Evolutionary conservation across 2,329 filamentous ascomycete species (phyloP).

Genomic region (Scedosporium aurantiacum): DNA sequence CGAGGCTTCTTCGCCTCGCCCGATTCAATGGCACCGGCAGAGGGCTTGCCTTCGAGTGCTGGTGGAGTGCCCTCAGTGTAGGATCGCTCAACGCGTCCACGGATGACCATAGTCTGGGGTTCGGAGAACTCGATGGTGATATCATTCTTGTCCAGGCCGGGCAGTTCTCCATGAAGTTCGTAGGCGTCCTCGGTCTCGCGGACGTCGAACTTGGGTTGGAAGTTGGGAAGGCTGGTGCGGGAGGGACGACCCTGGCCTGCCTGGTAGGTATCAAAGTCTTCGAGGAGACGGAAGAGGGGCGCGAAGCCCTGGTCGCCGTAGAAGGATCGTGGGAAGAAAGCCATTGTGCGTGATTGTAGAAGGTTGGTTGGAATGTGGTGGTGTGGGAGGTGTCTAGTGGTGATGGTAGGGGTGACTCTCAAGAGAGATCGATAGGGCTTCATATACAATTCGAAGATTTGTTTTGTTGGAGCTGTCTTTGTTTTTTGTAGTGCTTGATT

Average conservation of each 20-base stretch:
- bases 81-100: conserved; percentile 56
- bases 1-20: conserved; percentile 29
- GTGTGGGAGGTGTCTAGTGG: conserved; percentile 1
- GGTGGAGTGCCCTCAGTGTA: conserved; percentile 43
- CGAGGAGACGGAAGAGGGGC: conserved; percentile 52
- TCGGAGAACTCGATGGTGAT: conserved; percentile 72
- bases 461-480: neutral
- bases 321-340: conserved; percentile 45
- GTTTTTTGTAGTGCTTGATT: neutral
- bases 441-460: neutral
- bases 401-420: neutral
- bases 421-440: conserved; percentile 1
- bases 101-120: conserved; percentile 59
- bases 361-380: neutral
- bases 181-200: conserved; percentile 58
- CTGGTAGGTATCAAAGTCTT: conserved; percentile 50
- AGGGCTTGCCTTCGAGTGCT: conserved; percentile 10
- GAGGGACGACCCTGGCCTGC: neutral
- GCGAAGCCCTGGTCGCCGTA: conserved; percentile 42
- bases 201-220: conserved; percentile 70
- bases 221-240: conserved; percentile 34
- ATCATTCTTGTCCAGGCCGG: conserved; percentile 63
- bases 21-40: conserved; percentile 24
- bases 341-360: conserved; percentile 34
- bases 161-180: conserved; percentile 71